Conservation (phyloP, 129 eudicot species). For the Helianthus tuberosus region DNA sequence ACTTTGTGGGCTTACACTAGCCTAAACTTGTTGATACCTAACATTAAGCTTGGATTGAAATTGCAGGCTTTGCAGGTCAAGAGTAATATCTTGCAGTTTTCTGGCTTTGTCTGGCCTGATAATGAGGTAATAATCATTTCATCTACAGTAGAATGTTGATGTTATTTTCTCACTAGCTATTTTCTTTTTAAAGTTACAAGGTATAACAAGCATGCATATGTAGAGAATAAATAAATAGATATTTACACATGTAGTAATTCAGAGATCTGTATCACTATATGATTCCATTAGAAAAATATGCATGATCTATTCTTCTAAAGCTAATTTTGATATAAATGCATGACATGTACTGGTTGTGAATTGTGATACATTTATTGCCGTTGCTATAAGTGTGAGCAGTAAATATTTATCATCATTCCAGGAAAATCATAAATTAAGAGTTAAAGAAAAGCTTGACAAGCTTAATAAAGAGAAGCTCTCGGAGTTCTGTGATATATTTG, state of each 20-base stretch:
- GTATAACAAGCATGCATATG: not conserved
- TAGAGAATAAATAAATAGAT: not conserved
- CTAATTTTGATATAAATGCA: not conserved
- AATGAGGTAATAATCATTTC: slow-evolving; percentile 65
- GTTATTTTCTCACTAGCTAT: slow-evolving; percentile 1
- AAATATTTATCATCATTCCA: slow-evolving; percentile 29
- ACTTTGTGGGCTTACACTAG: slow-evolving; percentile 13
- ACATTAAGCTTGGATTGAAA: slow-evolving; percentile 13
- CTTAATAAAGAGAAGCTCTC: slow-evolving; percentile 74
- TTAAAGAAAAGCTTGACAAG: slow-evolving; percentile 91
- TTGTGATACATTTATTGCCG: not conserved
- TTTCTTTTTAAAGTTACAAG: not conserved
- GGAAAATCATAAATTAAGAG: slow-evolving; percentile 89
- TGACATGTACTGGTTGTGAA: not conserved
- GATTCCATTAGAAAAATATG: not conserved
- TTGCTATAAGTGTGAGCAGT: slow-evolving; percentile 16
- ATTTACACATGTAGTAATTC: not conserved
- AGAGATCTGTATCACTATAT: not conserved
- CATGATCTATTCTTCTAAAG: not conserved
- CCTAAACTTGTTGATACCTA: not conserved
- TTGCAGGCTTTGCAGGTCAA: slow-evolving; percentile 83
- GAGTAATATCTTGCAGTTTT: slow-evolving; percentile 75
- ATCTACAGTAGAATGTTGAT: slow-evolving; percentile 13
- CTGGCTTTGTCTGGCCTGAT: slow-evolving; percentile 90
- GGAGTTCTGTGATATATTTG: slow-evolving; percentile 86